These are phyloP conservation scores for Podospora pseudoanserina DNA, from an alignment of 495 filamentous ascomycete species.

Conservation along the genomic window DNA sequence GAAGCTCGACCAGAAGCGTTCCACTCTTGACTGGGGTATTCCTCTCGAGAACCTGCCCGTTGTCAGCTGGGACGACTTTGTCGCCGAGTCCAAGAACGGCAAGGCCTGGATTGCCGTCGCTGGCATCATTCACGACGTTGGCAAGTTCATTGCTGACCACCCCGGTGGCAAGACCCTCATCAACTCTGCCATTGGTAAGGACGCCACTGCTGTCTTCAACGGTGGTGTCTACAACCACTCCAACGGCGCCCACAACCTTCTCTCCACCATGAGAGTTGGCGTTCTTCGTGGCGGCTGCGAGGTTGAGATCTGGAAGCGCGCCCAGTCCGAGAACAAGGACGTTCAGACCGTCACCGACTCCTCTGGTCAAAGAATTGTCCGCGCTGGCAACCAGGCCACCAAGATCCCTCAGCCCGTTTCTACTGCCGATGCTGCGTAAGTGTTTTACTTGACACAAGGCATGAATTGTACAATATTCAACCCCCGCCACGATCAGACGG, in stretches of 20 bases:
- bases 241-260: constrained; percentile 95
- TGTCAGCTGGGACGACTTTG: constrained; percentile 94
- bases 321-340: constrained; percentile 86
- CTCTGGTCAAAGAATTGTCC: constrained; percentile 76
- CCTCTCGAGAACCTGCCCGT: constrained; percentile 93
- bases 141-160: constrained; percentile 93
- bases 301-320: constrained; percentile 98
- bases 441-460: background rate
- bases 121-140: constrained; percentile 93
- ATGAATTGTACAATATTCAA: background rate
- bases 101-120: constrained; percentile 84
- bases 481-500: background rate
- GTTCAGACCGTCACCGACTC: constrained; percentile 75
- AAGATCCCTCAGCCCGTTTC: constrained; percentile 70
- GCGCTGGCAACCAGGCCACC: constrained; percentile 87
- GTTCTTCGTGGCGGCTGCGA: constrained; percentile 95
- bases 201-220: constrained; percentile 98
- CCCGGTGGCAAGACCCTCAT: constrained; percentile 97
- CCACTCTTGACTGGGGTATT: constrained; percentile 89
- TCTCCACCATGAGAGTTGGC: constrained; percentile 94
- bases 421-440: constrained; percentile 69
- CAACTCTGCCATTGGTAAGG: constrained; percentile 88
- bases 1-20: constrained; percentile 96
- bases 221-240: constrained; percentile 97
- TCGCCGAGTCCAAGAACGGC: constrained; percentile 75